Conservation (phyloP, 768 basidiomycete species). For the Cystoderma amianthinum region DNA sequence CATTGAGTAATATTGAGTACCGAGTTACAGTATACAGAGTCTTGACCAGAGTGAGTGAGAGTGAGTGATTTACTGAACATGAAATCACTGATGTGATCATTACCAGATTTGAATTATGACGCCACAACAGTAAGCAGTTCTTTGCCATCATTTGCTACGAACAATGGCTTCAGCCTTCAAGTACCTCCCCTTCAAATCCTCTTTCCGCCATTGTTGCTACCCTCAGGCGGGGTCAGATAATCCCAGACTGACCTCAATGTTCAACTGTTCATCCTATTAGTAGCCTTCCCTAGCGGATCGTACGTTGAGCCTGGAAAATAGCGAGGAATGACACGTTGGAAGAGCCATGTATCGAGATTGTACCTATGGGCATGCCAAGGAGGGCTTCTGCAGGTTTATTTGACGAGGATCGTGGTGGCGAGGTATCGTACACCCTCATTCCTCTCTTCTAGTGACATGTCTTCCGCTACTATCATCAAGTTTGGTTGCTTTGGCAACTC, state of each 20-base stretch:
- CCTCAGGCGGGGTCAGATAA: constrained; percentile 30
- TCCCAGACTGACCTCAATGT: constrained; percentile 39
- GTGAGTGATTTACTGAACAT: no score
- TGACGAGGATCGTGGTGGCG: constrained; percentile 8
- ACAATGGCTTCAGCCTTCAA: no score
- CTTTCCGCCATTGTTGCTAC: constrained; percentile 22
- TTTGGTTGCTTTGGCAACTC: no score
- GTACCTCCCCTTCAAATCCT: no score
- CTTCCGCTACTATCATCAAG: neutral
- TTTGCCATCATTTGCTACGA: no score
- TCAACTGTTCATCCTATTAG: constrained; percentile 33
- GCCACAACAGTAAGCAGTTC: no score
- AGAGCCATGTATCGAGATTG: constrained; percentile 43
- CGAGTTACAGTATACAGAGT: no score
- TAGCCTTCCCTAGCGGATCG: constrained; percentile 32
- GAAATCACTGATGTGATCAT: no score
- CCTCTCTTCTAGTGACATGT: neutral
- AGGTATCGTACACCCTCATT: constrained; percentile 41
- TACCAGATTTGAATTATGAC: no score
- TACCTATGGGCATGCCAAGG: constrained; percentile 27
- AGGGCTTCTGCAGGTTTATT: neutral
- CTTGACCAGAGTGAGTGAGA: no score
- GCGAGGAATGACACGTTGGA: constrained; percentile 28
- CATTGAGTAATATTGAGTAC: no score
- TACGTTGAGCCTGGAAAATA: constrained; percentile 25